A percentile compares a stretch with the other conserved stretches of the same genome.
phyloP scores from a whole-genome alignment of 2,329 filamentous ascomycete species.

The Cladosporium sphaerospermum region DNA sequence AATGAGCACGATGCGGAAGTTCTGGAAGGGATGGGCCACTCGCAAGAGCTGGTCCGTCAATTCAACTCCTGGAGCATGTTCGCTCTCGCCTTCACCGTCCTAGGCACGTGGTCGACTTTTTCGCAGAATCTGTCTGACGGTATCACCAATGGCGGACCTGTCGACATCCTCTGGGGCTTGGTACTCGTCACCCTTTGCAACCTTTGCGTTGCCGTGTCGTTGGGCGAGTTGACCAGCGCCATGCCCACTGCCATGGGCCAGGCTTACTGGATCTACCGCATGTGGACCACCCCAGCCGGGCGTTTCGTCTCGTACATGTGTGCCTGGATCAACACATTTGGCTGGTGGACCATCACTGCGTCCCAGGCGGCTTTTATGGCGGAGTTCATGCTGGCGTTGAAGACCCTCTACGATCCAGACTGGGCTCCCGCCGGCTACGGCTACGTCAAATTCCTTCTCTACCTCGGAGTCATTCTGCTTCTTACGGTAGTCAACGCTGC shows the following conservation, averaged over 20 bases:
- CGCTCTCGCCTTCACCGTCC: slow-evolving; percentile 50
- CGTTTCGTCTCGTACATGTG: slow-evolving; percentile 52
- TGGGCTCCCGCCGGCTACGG: slow-evolving; percentile 42
- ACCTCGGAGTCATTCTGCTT: slow-evolving; percentile 43
- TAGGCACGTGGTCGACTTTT: slow-evolving; percentile 54
- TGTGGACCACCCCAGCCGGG: slow-evolving; percentile 37
- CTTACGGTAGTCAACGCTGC: slow-evolving; percentile 48
- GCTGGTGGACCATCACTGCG: slow-evolving; percentile 53
- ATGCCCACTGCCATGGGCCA: slow-evolving; percentile 58
- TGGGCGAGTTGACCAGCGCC: slow-evolving; percentile 51
- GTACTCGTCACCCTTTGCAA: slow-evolving; percentile 46
- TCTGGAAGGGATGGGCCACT: slow-evolving; percentile 38
- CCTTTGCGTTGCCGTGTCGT: slow-evolving; percentile 48
- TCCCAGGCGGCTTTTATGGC: slow-evolving; percentile 55
- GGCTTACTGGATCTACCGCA: slow-evolving; percentile 50
- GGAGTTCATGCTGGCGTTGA: slow-evolving; percentile 52
- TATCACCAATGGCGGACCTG: slow-evolving; percentile 49
- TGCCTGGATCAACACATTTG: slow-evolving; percentile 56
- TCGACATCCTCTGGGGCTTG: slow-evolving; percentile 52
- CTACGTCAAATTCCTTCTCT: slow-evolving; percentile 52
- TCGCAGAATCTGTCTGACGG: slow-evolving; percentile 49
- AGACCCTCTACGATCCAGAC: slow-evolving; percentile 45
- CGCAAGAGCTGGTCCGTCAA: slow-evolving; percentile 40
- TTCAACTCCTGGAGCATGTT: slow-evolving; percentile 54
- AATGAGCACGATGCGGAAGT: slow-evolving; percentile 33